These are phyloP conservation scores for Rhododendron kiyosumense DNA, from an alignment of 148 eudicot species.

Conservation along the genomic window DNA sequence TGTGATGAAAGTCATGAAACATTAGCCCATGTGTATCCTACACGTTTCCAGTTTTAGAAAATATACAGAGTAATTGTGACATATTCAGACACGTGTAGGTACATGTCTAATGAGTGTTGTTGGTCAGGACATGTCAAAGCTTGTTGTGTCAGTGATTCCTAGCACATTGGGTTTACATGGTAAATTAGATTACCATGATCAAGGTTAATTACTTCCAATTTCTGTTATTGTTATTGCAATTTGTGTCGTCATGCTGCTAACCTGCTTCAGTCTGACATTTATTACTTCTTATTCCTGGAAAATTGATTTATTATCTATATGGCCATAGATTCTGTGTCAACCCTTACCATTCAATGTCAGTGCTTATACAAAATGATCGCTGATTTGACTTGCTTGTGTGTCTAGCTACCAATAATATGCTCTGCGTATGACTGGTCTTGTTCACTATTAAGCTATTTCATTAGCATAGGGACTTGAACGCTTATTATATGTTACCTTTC, in stretches of 20 bases:
- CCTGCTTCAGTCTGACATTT: neutral
- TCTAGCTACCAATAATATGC: neutral
- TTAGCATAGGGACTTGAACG: neutral
- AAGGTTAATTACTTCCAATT: neutral
- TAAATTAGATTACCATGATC: neutral
- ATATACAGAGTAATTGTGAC: neutral
- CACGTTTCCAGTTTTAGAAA: neutral
- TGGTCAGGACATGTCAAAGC: neutral
- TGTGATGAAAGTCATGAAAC: neutral
- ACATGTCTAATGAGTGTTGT: neutral
- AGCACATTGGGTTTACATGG: neutral
- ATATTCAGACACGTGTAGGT: neutral
- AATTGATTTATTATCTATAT: neutral
- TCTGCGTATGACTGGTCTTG: neutral
- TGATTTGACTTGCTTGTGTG: neutral
- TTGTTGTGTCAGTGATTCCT: neutral
- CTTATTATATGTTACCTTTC: neutral
- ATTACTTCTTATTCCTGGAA: neutral
- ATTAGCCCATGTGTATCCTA: neutral
- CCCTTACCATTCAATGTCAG: neutral
- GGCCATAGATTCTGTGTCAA: neutral
- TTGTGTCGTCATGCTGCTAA: neutral
- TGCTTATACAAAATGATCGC: neutral
- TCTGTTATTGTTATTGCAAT: neutral
- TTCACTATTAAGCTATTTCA: neutral